Evolutionary conservation across 352 stramenopile genomes (phyloP), one percentile per base, ranked within the genome.

Genomic region (Phytophthora citrophthora): DNA sequence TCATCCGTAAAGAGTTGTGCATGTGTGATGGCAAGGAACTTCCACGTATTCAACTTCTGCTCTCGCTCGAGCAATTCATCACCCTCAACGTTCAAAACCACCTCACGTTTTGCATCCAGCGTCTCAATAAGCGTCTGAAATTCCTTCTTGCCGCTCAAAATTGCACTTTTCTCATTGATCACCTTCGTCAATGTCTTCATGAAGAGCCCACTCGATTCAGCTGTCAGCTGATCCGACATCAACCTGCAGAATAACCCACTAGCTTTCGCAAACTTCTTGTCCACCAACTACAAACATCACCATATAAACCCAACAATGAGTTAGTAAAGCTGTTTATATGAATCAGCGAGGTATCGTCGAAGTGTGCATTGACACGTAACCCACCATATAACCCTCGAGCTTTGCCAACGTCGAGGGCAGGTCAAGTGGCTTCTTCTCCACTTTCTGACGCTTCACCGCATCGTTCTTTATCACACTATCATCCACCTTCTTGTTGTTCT

Each of bases 241-340:
- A 93, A 66, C 20, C 75, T 76, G 2, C 56, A 61, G 40, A 93
- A 87, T 11, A 94, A 72, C 26, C 40, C 36, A n/a, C 71, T 81
- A 3, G 86, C 83, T 54, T 93, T 92, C 13, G 70, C 16, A 44
- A 93, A 93, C 51, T 93, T 93, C 67, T 91, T 91, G 73, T 86
- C 77, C 1, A 90, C 67, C 6, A 90, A 38, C 82, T 89, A 51
- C 54, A 60, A 49, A 13, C 2, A 39, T 1, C 13, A 51, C 6
- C 5, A 32, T 11, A 32, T 32, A 32, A 9, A 7, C 5, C 26
- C 26, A 31, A 31, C 7, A 31, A 31, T 9, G 26, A 32, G 10
- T 32, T 9, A 32, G 27, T 32, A 32, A 32, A 32, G n/a, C n/a
- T n/a, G n/a, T n/a, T n/a, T n/a, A n/a, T n/a, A n/a, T n/a, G n/a